Percentiles rank a stretch among this genome's conserved stretches.
These are phyloP conservation scores for Penicillium goetzii DNA, from an alignment of 495 filamentous ascomycete species.

Conservation along the genomic window DNA sequence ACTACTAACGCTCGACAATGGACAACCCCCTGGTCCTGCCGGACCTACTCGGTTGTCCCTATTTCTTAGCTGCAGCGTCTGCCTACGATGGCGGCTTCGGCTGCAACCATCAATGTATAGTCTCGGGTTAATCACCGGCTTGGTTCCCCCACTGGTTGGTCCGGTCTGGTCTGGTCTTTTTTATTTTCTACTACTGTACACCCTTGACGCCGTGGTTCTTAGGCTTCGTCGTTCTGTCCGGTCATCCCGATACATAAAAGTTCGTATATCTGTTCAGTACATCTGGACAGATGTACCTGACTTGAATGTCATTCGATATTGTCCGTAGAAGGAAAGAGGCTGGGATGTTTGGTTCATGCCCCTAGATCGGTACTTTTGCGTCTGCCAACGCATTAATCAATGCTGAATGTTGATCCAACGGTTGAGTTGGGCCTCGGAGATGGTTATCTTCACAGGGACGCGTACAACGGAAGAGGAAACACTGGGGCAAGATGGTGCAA, in stretches of 20 bases:
- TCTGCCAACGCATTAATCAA: background rate
- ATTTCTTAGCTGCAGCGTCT: slow-evolving; percentile 30
- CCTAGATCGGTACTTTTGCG: background rate
- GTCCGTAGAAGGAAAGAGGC: background rate
- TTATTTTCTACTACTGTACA: background rate
- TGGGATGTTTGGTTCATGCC: background rate
- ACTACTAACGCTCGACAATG: background rate
- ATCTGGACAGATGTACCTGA: background rate
- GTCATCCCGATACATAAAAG: background rate
- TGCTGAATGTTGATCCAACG: background rate
- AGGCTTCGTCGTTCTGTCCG: background rate
- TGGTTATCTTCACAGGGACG: background rate
- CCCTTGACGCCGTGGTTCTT: background rate
- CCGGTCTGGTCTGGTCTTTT: background rate
- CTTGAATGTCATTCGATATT: background rate
- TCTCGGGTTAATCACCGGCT: slow-evolving; percentile 32
- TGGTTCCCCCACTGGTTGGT: slow-evolving; percentile 21
- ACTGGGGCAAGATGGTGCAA: background rate
- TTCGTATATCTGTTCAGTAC: background rate
- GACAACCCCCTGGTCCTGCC: slow-evolving; percentile 1
- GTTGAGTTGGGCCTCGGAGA: background rate
- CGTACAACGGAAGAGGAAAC: background rate
- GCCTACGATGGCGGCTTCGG: slow-evolving; percentile 21
- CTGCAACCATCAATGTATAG: slow-evolving; percentile 28
- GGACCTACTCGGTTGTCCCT: background rate